phyloP scores from a whole-genome alignment of 306 rosid species.

The Vigna unguiculata region DNA sequence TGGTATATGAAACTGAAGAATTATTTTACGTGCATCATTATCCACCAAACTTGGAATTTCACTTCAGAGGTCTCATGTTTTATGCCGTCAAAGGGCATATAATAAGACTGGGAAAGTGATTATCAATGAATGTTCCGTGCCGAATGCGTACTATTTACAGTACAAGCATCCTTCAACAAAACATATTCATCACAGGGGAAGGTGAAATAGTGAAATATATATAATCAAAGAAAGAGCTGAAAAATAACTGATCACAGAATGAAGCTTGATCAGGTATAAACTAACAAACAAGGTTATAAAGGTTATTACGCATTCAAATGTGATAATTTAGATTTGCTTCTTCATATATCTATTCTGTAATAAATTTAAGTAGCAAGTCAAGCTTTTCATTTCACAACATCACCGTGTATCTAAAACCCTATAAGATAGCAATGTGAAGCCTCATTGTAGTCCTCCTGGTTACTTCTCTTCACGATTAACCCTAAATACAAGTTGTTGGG shows the following conservation, averaged over 20 bases:
- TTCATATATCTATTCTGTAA: constrained; percentile 59
- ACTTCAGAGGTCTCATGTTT: not conserved
- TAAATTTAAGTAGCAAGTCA: constrained; percentile 65
- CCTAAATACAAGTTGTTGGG: constrained; percentile 60
- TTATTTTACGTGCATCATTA: not conserved
- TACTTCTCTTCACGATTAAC: constrained; percentile 55
- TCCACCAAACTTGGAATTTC: not conserved
- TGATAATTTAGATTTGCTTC: constrained; percentile 48
- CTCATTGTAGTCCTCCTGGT: constrained; percentile 62
- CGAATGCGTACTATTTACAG: not conserved
- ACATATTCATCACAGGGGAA: no score
- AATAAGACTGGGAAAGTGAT: not conserved
- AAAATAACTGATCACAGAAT: constrained; percentile 22
- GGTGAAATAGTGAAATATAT: no score
- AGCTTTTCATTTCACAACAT: constrained; percentile 64
- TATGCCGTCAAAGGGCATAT: not conserved
- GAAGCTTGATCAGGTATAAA: constrained; percentile 40
- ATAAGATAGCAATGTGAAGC: constrained; percentile 62
- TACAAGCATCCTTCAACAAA: constrained; percentile 30
- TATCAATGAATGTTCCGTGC: not conserved
- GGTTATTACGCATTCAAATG: constrained; percentile 52
- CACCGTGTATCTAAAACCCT: constrained; percentile 54
- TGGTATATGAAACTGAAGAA: not conserved
- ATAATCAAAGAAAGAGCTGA: not conserved
- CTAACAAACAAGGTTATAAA: constrained; percentile 15